These are phyloP conservation scores for Scalesia atractyloides DNA, from an alignment of 129 eudicot species.

Conservation along the genomic window DNA sequence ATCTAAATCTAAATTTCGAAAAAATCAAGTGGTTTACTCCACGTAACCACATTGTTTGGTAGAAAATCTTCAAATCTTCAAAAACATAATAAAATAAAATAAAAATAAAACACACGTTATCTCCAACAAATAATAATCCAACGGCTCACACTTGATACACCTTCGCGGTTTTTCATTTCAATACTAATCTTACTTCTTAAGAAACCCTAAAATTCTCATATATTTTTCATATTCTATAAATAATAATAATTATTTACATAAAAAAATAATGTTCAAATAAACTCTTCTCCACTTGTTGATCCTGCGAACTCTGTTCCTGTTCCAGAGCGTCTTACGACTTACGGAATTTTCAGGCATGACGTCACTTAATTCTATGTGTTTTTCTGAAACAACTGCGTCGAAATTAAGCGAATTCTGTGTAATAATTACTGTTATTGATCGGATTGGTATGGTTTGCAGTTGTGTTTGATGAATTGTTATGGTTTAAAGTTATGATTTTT, in stretches of 20 bases:
- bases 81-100: too few relatives aligned
- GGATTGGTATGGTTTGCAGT: background rate
- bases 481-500: background rate
- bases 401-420: background rate
- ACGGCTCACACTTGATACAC: too few relatives aligned
- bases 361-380: background rate
- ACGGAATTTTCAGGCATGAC: constrained; percentile 17
- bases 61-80: too few relatives aligned
- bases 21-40: too few relatives aligned
- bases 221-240: too few relatives aligned
- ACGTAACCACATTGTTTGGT: too few relatives aligned
- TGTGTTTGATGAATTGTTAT: background rate
- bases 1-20: too few relatives aligned
- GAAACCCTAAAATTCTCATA: constrained; percentile 21
- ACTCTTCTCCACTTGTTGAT: too few relatives aligned
- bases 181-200: constrained; percentile 4
- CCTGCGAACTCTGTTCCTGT: background rate
- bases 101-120: too few relatives aligned
- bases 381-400: background rate
- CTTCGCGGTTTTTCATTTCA: too few relatives aligned
- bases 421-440: too few relatives aligned
- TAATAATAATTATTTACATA: background rate
- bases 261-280: background rate
- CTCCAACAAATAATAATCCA: too few relatives aligned
- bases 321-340: constrained; percentile 5